A percentile compares a stretch with the other conserved stretches of the same genome.
Evolutionary conservation across 2,329 filamentous ascomycete genomes (phyloP).

Genomic region (Fusarium setosum): DNA sequence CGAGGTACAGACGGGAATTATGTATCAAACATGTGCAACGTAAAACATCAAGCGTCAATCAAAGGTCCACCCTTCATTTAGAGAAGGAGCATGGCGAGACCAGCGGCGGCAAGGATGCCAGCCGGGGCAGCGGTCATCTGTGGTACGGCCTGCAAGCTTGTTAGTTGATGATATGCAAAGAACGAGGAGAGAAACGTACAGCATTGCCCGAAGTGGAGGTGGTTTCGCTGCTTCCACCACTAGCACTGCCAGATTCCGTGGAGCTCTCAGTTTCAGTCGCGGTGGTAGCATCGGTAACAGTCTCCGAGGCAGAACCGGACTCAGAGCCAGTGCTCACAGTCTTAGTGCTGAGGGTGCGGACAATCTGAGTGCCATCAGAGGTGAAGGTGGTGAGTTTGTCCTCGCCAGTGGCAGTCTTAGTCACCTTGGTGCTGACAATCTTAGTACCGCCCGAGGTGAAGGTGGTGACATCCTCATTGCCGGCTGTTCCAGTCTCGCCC

Average conservation of each 20-base stretch:
- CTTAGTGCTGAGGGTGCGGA: slow-evolving; percentile 33
- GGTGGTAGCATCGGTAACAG: slow-evolving; percentile 34
- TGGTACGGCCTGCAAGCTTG: slow-evolving; percentile 42
- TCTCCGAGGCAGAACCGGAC: slow-evolving; percentile 26
- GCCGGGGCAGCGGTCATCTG: slow-evolving; percentile 58
- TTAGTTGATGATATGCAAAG: slow-evolving; percentile 10
- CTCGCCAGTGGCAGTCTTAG: slow-evolving; percentile 7
- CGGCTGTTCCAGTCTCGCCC: slow-evolving; percentile 22
- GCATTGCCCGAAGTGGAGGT: slow-evolving; percentile 41
- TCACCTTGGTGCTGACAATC: slow-evolving; percentile 12
- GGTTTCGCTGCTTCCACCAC: slow-evolving; percentile 27
- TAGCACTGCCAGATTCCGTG: slow-evolving; percentile 24
- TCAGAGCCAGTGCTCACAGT: slow-evolving; percentile 25
- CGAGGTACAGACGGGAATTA: slow-evolving; percentile 53
- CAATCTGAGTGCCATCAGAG: slow-evolving; percentile 26
- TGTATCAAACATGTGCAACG: slow-evolving; percentile 55
- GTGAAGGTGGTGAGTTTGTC: slow-evolving; percentile 26
- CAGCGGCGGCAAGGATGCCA: slow-evolving; percentile 61
- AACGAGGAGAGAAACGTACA: slow-evolving; percentile 42
- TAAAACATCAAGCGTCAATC: slow-evolving; percentile 42
- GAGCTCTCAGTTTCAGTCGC: slow-evolving; percentile 17
- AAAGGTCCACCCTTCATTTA: slow-evolving; percentile 47
- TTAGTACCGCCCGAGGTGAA: slow-evolving; percentile 28
- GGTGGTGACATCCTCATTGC: slow-evolving; percentile 27
- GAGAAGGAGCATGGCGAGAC: slow-evolving; percentile 60